Evolutionary conservation across 768 basidiomycete genomes (phyloP), one percentile per base, ranked within the genome.

Genomic region (Podaxis sp.): DNA sequence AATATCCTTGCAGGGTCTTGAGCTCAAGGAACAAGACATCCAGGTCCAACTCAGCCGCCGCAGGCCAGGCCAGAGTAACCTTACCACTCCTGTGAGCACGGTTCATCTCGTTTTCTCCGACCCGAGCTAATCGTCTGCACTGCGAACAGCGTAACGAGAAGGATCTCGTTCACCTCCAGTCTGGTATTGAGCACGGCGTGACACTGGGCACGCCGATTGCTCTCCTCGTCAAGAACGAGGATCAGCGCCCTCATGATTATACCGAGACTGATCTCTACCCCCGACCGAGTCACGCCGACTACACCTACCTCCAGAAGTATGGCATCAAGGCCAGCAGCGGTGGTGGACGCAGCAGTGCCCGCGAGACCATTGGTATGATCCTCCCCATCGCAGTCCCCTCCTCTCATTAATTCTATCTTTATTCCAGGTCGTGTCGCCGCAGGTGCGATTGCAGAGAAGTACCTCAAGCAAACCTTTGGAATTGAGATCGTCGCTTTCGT

Each of bases 401-500:
- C 46, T n/a, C 48, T 59, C 24, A 44, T 15, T 24, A 22, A 52
- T 17, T 38, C 9, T 13, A 36, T 30, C 60, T 13, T 58, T 46
- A 40, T 40, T 15, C 56, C 56, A 95, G 93, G 93, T 28, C 92
- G 97, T 56, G 97, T 99, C 33, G 97, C 97, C 4, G 97, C 97
- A 9, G 97, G 97, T 38, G 95, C 97, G 11, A 98, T 99, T 69
- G 97, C 97, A 4, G 97, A 99, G 77, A 93, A 87, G 74, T 99
- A 98, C 76, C 84, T 99, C 59, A 92, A 87, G 68, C 74, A 85
- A 57, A 95, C 87, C 9, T 89, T 90, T 72, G 94, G 94, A 28
- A 87, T 99, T 65, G 93, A 98, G 76, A 94, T 99, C 64, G 91
- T 99, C 33, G 97, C 96, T 0, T 99, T 99, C 72, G 97, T 99